Conservation (phyloP, 495 filamentous ascomycete species). For the Parachaetomium inaequale region DNA sequence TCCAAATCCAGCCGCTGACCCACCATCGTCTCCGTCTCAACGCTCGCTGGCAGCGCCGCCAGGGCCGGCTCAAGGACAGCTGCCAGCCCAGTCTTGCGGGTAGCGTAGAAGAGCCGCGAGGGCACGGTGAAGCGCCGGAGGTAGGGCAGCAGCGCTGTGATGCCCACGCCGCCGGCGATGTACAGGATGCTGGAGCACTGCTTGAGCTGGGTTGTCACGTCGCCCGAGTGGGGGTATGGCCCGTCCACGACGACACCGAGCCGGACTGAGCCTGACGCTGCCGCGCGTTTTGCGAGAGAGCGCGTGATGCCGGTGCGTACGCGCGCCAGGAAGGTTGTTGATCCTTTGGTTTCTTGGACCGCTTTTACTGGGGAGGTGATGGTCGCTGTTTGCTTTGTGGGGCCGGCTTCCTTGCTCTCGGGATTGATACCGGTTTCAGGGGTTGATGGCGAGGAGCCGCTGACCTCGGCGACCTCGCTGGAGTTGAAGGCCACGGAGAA, state of each 20-base stretch:
- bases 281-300: neutral
- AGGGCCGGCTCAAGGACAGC: slow-evolving; percentile 7
- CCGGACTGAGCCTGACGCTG: neutral
- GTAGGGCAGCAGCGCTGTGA: slow-evolving; percentile 25
- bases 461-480: slow-evolving; percentile 1
- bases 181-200: slow-evolving; percentile 22
- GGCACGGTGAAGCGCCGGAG: slow-evolving; percentile 14
- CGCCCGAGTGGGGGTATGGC: slow-evolving; percentile 18
- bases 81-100: slow-evolving; percentile 15
- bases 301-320: slow-evolving; percentile 12
- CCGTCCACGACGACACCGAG: slow-evolving; percentile 21
- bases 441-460: neutral
- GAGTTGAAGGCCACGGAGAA: slow-evolving; percentile 36
- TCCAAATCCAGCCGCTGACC: slow-evolving; percentile 20
- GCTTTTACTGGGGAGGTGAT: neutral
- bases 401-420: neutral
- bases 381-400: neutral
- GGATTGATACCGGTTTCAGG: neutral
- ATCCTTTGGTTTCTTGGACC: neutral
- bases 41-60: slow-evolving; percentile 8
- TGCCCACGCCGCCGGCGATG: slow-evolving; percentile 30
- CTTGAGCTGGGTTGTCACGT: slow-evolving; percentile 9
- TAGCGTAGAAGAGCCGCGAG: slow-evolving; percentile 22
- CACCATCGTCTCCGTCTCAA: slow-evolving; percentile 15
- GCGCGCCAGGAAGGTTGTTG: slow-evolving; percentile 15